These are phyloP conservation scores for Amoebophrya sp. DNA, from an alignment of 169 alveolate species.

Conservation along the genomic window DNA sequence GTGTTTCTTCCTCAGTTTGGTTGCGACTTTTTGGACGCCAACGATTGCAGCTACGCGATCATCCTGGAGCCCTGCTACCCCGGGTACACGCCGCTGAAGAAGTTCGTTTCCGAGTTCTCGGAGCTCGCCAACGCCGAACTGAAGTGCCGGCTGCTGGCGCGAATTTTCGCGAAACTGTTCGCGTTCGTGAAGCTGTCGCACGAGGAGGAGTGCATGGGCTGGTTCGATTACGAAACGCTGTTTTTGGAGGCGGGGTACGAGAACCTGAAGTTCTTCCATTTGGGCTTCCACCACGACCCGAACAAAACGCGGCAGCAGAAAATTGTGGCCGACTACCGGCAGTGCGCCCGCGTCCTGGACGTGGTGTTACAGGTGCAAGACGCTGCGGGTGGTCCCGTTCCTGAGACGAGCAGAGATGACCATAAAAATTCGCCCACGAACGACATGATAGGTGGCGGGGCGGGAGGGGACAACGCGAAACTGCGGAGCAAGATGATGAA, in stretches of 20 bases:
- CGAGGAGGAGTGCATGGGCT: not conserved
- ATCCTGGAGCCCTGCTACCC: not conserved
- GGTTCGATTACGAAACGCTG: not conserved
- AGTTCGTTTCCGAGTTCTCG: not conserved
- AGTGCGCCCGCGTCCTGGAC: not conserved
- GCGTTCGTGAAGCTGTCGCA: not conserved
- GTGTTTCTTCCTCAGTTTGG: not conserved
- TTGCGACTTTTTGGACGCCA: not conserved
- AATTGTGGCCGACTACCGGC: not conserved
- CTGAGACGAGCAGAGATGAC: not conserved
- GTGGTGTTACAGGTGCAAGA: too few species aligned
- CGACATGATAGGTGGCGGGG: not conserved
- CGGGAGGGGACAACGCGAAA: too few species aligned
- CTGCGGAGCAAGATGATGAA: too few species aligned
- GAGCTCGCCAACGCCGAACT: not conserved
- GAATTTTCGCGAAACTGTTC: not conserved
- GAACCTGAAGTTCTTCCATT: not conserved
- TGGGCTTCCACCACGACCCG: not conserved
- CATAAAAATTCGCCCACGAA: not conserved
- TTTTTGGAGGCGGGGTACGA: not conserved
- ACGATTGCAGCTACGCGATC: not conserved
- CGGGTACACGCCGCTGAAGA: not conserved
- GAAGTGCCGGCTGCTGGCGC: not conserved
- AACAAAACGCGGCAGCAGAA: not conserved
- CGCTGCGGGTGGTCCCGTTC: not conserved